A percentile compares a stretch with the other conserved stretches of the same genome.
These are phyloP conservation scores for Fusarium transvaalense DNA, from an alignment of 2,329 filamentous ascomycete genomes.

Conservation along the genomic window DNA sequence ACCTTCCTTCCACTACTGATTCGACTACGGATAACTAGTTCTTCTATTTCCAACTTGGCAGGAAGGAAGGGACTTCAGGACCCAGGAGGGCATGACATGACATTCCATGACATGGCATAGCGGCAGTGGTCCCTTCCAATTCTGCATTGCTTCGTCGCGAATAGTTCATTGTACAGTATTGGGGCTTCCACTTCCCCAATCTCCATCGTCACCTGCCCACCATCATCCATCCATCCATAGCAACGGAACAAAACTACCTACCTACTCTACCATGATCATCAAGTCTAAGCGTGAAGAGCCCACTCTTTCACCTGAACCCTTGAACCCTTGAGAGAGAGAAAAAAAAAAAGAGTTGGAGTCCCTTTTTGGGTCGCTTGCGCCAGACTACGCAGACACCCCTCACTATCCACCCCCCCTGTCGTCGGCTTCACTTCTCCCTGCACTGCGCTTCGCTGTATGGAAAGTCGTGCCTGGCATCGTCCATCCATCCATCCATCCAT, in stretches of 20 bases:
- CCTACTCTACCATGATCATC: conserved; percentile 23
- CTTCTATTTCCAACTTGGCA: neutral
- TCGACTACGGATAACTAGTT: neutral
- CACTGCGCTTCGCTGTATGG: conserved; percentile 18
- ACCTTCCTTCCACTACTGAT: conserved; percentile 1
- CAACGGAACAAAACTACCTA: conserved; percentile 9
- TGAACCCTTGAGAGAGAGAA: conserved; percentile 31
- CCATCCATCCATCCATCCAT: conserved; percentile 36
- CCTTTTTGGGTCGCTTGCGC: neutral
- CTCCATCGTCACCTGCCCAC: conserved; percentile 39
- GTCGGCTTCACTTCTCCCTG: conserved; percentile 17
- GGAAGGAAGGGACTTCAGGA: neutral
- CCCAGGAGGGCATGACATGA: neutral
- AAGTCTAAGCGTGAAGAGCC: conserved; percentile 20
- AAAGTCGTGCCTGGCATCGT: conserved; percentile 45
- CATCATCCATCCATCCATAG: conserved; percentile 21
- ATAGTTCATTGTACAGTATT: conserved; percentile 18
- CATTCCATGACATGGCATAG: neutral
- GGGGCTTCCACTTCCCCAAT: neutral
- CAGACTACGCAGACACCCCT: conserved; percentile 28
- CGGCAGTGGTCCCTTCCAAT: conserved; percentile 1
- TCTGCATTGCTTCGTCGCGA: conserved; percentile 6
- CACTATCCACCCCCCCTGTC: conserved; percentile 21
- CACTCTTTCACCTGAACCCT: conserved; percentile 32
- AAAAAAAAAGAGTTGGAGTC: conserved; percentile 10